These are phyloP conservation scores for Trametopsis cervina DNA, from an alignment of 768 basidiomycete genomes.

Conservation along the genomic window DNA sequence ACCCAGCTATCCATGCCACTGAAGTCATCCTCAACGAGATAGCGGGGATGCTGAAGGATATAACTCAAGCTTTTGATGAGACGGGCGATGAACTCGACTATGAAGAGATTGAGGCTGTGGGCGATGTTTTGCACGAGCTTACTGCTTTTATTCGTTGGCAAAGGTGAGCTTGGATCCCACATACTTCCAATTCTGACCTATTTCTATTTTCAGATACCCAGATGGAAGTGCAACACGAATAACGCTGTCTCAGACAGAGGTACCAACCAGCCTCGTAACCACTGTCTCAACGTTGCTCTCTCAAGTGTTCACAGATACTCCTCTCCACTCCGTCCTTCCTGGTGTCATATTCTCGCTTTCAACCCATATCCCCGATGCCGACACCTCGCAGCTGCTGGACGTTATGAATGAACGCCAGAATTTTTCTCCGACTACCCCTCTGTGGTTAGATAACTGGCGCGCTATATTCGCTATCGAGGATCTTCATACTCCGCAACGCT, in stretches of 20 bases:
- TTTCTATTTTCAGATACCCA: conserved; percentile 19
- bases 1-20: conserved; percentile 13
- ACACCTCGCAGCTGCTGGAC: conserved; percentile 54
- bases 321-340: conserved; percentile 55
- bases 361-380: conserved; percentile 61
- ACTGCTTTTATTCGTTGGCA: conserved; percentile 49
- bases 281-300: conserved; percentile 57
- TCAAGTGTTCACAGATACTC: conserved; percentile 46
- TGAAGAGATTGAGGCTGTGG: conserved; percentile 61
- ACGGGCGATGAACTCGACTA: conserved; percentile 61
- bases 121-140: conserved; percentile 52
- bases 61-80: conserved; percentile 66
- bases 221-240: conserved; percentile 41
- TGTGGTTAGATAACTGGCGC: conserved; percentile 68
- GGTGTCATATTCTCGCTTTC: conserved; percentile 58
- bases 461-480: conserved; percentile 42
- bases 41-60: conserved; percentile 62
- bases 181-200: neutral
- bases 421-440: conserved; percentile 62
- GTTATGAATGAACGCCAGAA: conserved; percentile 63
- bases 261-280: conserved; percentile 39
- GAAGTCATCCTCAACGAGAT: conserved; percentile 56
- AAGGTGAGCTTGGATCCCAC: conserved; percentile 39
- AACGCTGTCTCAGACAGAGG: conserved; percentile 45
- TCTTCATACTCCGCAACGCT: conserved; percentile 27